Base-by-base conservation (phyloP, 768 basidiomycete species). In the Russula foetens region DNA sequence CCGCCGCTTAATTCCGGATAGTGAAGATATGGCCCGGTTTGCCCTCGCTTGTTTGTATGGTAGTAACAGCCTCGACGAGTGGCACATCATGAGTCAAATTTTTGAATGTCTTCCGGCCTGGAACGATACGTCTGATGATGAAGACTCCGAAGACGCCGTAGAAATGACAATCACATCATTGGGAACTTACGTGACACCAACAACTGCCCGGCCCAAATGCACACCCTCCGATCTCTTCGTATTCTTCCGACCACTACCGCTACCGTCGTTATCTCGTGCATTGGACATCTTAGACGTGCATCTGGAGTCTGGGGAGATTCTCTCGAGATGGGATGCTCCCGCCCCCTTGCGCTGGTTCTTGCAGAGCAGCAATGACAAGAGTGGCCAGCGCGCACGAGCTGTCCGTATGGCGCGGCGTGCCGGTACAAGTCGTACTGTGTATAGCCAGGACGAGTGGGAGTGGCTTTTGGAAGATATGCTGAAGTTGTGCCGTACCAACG, bases 31-130 rank as follows among this genome's bases (percentile, higher is more conserved):
- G 69, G 92, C 85, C 15, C 82, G 88, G 12, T 72, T 98, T 15
- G 94, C 95, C 4, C 82, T 98, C 14, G 88, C 94, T 7, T 88
- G 86, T 67, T 73, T 98, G 24, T 99, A 99, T 63, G 93, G 93
- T 15, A 88, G 82, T 67, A 79, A 84, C 60, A 81, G 80, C 57
- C 73, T 86, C 35, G 77, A 83, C 59, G 79, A 85, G 65, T 96
- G 91, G 92, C 69, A 83, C 0, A 84, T 77, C 4, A 98, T 97
- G 94, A 91, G 88, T 65, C 76, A 78, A 33, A 90, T 99, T 53
- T 98, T 99, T 71, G 96, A 99, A 70, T 99, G 95, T 69, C 78
- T 98, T 33, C 96, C 96, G 0, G 96, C 87, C 3, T 97, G 95
- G 92, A 85, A 84, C 58, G 75, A 84, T 8, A 63, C 76, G 4